These are phyloP conservation scores for Scutellaria barbata DNA, from an alignment of 257 asterid genomes.

Conservation along the genomic window DNA sequence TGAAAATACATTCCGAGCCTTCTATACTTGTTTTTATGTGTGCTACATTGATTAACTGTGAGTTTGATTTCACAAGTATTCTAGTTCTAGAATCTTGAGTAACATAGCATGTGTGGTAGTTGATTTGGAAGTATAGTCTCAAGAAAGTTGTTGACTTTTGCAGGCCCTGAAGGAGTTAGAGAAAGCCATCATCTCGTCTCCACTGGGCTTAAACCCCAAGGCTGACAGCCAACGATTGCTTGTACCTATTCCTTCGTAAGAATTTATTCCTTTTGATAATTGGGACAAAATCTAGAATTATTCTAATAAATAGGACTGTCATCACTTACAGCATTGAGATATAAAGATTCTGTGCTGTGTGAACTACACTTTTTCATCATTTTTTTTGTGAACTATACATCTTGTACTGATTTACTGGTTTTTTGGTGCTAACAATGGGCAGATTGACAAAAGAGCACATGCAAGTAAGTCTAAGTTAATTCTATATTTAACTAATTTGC, in stretches of 20 bases:
- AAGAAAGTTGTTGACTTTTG: constrained; percentile 36
- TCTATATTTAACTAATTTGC: constrained; percentile 18
- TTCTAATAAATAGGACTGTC: background rate
- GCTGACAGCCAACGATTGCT: constrained; percentile 73
- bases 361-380: constrained; percentile 11
- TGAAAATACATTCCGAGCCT: background rate
- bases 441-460: constrained; percentile 95
- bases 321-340: background rate
- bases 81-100: constrained; percentile 16
- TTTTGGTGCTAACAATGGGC: constrained; percentile 44
- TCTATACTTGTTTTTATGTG: background rate
- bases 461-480: constrained; percentile 61
- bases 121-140: constrained; percentile 16
- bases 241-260: constrained; percentile 95
- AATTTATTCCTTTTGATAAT: constrained; percentile 16
- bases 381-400: constrained; percentile 12
- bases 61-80: constrained; percentile 1
- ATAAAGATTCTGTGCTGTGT: background rate
- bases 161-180: constrained; percentile 90
- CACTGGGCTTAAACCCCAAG: constrained; percentile 86
- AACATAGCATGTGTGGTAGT: background rate
- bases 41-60: background rate
- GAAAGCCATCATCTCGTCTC: constrained; percentile 86
- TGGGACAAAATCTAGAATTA: background rate
- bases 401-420: constrained; percentile 28